Evolutionary conservation across 257 asterid species (phyloP).

Genomic region (Solanum etuberosum): DNA sequence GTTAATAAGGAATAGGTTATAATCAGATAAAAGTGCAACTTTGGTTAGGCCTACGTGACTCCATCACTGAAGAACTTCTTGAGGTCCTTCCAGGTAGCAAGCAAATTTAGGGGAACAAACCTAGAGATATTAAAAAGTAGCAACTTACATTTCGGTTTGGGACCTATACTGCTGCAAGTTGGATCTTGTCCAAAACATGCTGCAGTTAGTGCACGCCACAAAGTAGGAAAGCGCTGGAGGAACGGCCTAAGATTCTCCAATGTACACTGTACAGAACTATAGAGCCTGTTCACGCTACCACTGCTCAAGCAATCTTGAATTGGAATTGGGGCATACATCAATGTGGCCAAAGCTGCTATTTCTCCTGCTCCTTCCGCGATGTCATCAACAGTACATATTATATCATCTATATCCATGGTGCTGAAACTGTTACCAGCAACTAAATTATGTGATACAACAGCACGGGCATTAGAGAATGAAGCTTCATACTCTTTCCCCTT

Average conservation of each 20-base stretch:
- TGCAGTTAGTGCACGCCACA: conserved; percentile 73
- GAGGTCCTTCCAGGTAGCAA: background rate
- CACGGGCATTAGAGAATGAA: conserved; percentile 92
- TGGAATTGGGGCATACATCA: conserved; percentile 84
- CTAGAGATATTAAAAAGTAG: conserved; percentile 6
- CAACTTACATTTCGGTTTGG: conserved; percentile 49
- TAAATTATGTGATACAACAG: conserved; percentile 59
- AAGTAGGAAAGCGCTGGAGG: conserved; percentile 80
- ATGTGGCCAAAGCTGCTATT: conserved; percentile 92
- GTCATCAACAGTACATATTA: conserved; percentile 86
- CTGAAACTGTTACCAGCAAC: conserved; percentile 52
- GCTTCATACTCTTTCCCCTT: conserved; percentile 93
- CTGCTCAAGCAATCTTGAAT: conserved; percentile 90
- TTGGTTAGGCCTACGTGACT: background rate
- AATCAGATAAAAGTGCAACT: conserved; percentile 4
- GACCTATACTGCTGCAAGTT: conserved; percentile 30
- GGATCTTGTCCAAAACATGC: conserved; percentile 93
- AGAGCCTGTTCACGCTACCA: conserved; percentile 82
- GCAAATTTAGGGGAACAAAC: background rate
- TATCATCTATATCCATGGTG: conserved; percentile 48
- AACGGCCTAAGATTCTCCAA: conserved; percentile 93
- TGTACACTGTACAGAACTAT: conserved; percentile 86
- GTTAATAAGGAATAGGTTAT: conserved; percentile 2
- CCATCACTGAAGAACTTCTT: background rate
- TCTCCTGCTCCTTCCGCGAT: conserved; percentile 99